Percentiles rank a stretch among this genome's conserved stretches.
Evolutionary conservation across 2,329 filamentous ascomycete species (phyloP).

Genomic region (Thielaviopsis ethacetica): DNA sequence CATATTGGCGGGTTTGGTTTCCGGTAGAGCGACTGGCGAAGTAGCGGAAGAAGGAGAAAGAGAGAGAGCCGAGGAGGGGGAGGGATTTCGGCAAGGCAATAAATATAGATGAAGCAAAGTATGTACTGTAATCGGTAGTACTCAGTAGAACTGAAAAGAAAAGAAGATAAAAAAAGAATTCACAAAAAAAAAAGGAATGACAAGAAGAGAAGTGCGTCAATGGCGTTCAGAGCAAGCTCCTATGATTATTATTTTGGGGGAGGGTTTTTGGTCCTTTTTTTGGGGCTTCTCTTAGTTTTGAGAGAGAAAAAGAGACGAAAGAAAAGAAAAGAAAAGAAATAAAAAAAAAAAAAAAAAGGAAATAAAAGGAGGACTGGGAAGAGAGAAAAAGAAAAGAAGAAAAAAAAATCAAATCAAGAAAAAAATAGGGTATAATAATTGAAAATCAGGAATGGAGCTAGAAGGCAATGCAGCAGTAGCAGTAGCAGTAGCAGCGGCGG

Average conservation of each 20-base stretch:
- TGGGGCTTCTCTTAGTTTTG: not conserved
- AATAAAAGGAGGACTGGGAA: not conserved
- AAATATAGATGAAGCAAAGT: too few species aligned
- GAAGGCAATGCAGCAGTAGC: not conserved
- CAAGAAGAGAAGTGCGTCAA: slow-evolving; percentile 2
- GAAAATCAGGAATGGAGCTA: slow-evolving; percentile 3
- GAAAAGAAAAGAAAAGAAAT: slow-evolving; percentile 2
- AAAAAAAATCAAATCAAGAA: not conserved
- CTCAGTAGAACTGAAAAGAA: not conserved
- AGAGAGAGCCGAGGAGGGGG: not conserved
- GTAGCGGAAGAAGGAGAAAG: not conserved
- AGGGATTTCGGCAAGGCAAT: too few species aligned
- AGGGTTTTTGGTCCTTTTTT: not conserved
- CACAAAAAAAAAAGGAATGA: slow-evolving; percentile 1
- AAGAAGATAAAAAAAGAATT: not conserved
- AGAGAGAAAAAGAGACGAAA: not conserved
- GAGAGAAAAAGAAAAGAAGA: not conserved
- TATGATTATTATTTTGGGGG: not conserved
- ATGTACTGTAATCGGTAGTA: not conserved
- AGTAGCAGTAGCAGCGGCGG: not conserved
- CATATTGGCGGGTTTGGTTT: not conserved
- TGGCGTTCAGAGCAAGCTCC: too few species aligned
- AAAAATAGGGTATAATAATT: not conserved
- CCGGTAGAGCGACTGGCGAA: not conserved
- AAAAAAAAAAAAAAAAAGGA: not conserved